phyloP scores from a whole-genome alignment of 2,329 filamentous ascomycete genomes.

The Exophiala aquamarina region DNA sequence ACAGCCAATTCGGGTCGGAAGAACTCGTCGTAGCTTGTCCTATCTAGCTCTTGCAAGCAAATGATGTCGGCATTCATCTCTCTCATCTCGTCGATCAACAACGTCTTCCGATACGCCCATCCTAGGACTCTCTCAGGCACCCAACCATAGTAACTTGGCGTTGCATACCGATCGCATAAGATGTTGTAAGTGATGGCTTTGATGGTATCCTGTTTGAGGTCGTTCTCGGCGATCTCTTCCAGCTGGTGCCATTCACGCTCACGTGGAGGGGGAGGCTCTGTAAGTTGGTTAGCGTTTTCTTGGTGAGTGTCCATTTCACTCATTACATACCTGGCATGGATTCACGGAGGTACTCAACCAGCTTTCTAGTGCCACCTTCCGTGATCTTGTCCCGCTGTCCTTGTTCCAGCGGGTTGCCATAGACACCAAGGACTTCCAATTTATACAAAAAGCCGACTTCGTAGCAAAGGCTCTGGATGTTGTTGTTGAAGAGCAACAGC shows the following conservation, averaged over 20 bases:
- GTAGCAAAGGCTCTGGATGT: conserved; percentile 72
- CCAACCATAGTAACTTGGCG: conserved; percentile 81
- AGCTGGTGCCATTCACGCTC: conserved; percentile 79
- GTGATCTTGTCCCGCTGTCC: conserved; percentile 78
- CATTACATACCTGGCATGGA: conserved; percentile 71
- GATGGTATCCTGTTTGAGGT: conserved; percentile 62
- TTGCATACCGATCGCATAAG: conserved; percentile 90
- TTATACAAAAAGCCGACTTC: conserved; percentile 88
- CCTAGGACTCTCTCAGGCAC: conserved; percentile 76
- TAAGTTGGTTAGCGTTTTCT: conserved; percentile 18
- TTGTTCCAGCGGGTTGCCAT: conserved; percentile 81
- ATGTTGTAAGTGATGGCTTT: conserved; percentile 94
- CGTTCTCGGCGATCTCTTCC: conserved; percentile 54
- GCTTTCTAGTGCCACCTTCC: conserved; percentile 80
- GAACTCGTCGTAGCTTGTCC: conserved; percentile 86
- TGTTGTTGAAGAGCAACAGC: conserved; percentile 84
- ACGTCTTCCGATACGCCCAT: conserved; percentile 83
- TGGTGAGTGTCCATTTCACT: conserved; percentile 23
- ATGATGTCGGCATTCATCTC: conserved; percentile 82
- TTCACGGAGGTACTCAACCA: conserved; percentile 82
- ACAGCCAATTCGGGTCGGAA: conserved; percentile 85
- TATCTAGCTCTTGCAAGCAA: conserved; percentile 90
- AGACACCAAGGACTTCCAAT: conserved; percentile 84
- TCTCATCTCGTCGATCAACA: conserved; percentile 80
- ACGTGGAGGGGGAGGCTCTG: conserved; percentile 74